These are phyloP conservation scores for Coemansia aciculifera DNA, from an alignment of 192 early-diverging fungal genomes.

Conservation along the genomic window DNA sequence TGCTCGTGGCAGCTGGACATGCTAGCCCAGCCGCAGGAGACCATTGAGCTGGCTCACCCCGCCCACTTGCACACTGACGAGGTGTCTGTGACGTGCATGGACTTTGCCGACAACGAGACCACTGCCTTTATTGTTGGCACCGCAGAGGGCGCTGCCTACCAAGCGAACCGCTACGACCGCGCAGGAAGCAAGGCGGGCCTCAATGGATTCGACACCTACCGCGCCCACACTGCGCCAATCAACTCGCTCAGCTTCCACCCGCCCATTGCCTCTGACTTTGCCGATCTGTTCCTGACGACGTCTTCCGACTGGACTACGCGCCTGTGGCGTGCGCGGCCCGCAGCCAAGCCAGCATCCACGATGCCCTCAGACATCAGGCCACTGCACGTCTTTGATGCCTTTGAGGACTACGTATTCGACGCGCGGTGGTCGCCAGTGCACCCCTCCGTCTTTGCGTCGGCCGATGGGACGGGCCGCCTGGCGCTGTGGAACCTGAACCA, in stretches of 20 bases:
- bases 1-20: constrained; percentile 98
- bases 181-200: constrained; percentile 98
- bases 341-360: constrained; percentile 49
- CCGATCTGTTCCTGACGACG: constrained; percentile 88
- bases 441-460: constrained; percentile 89
- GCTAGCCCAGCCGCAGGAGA: constrained; percentile 95
- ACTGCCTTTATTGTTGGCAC: constrained; percentile 94
- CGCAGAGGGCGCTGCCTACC: constrained; percentile 91
- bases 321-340: constrained; percentile 80
- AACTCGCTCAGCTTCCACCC: constrained; percentile 94
- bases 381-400: constrained; percentile 86
- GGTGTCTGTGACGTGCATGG: constrained; percentile 87
- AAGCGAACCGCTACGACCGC: constrained; percentile 92
- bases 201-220: constrained; percentile 80
- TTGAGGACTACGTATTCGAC: constrained; percentile 97
- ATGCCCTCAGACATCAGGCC: constrained; percentile 56
- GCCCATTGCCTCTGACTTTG: constrained; percentile 68
- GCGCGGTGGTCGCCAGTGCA: constrained; percentile 97
- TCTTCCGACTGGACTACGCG: constrained; percentile 98
- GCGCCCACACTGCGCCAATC: constrained; percentile 84
- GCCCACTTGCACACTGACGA: constrained; percentile 85
- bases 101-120: constrained; percentile 91
- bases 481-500: constrained; percentile 92
- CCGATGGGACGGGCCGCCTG: constrained; percentile 88
- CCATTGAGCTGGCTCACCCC: constrained; percentile 74